Evolutionary conservation across 75 land plant genomes (phyloP), one percentile per base, ranked within the genome.

Genomic region (Pinus taeda): DNA sequence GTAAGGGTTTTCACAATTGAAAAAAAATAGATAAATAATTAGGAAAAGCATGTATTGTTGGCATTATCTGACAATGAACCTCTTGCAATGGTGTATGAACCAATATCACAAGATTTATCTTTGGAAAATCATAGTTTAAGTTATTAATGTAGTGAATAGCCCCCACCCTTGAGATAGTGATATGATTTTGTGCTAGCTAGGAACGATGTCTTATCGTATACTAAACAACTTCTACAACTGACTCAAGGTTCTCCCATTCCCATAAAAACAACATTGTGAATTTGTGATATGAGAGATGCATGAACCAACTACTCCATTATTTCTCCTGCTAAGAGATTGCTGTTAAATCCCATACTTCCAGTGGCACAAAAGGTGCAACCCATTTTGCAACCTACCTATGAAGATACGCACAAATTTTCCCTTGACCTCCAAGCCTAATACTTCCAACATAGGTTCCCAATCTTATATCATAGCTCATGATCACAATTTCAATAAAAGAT

Each of bases 331-430:
- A 98, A 83, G 24, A 97, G 85, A 78, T 95, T 95, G 69, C 78
- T 89, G 67, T 94, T 92, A 75, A 97, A 93, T 24, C 98, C 99
- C 99, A 97, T 97, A 55, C 82, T 93, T 18, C 98, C 95, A 58
- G 99, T 97, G 8, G 99, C 99, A 79, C 99, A 97, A 66, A 97
- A 97, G 55, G 83, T 95, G 86, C 99, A 97, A 30, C 95, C 99
- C 99, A 97, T 97, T 83, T 97, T 96, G 81, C 99, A 97, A 1
- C 99, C 99, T 76, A 95, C 95, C 95, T 97, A 98, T 58, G 99
- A 97, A 58, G 99, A 97, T 9, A 94, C 83, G 77, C 99, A 97
- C 73, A 97, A 76, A 6, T 98, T 97, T 21, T 95, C 84, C 76
- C 99, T 83, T 37, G 84, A 56, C 95, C 93, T 78, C 98, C 99